Conservation (phyloP, 1,139 yeast genomes). For the Geotrichum aggregatum region DNA sequence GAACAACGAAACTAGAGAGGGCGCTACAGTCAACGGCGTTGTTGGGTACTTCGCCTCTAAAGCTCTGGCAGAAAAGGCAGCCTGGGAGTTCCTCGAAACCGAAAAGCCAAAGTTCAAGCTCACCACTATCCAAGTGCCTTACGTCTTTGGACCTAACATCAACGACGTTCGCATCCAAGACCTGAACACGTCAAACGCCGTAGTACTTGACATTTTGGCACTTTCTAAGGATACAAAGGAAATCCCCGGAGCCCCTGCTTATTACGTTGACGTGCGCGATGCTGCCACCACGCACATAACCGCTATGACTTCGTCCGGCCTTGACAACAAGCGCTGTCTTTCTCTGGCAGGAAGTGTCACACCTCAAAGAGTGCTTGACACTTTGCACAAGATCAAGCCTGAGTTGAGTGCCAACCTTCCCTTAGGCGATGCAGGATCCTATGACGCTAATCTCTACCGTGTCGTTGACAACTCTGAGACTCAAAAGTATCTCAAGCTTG, state of each 20-base stretch:
- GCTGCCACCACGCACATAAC: constrained; percentile 14
- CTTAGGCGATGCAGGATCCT: constrained; percentile 2
- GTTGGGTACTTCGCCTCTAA: constrained; percentile 39
- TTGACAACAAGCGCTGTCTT: constrained; percentile 42
- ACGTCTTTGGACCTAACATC: constrained; percentile 47
- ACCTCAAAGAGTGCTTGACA: constrained; percentile 36
- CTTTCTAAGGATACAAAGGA: background rate
- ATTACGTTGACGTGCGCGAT: constrained; percentile 20
- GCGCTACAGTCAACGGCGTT: constrained; percentile 25
- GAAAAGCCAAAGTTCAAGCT: constrained; percentile 40
- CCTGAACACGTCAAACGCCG: constrained; percentile 34
- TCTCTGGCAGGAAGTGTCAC: constrained; percentile 37
- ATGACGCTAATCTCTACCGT: constrained; percentile 1
- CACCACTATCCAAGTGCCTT: constrained; percentile 45
- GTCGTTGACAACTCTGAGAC: constrained; percentile 25
- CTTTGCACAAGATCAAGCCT: constrained; percentile 32
- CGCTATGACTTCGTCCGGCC: constrained; percentile 25
- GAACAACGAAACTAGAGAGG: constrained; percentile 43
- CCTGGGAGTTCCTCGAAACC: constrained; percentile 44
- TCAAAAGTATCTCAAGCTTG: constrained; percentile 23
- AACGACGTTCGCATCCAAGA: constrained; percentile 28
- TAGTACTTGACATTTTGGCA: background rate
- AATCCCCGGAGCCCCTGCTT: background rate
- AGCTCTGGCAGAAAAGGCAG: constrained; percentile 41
- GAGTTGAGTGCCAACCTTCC: background rate